Conservation (phyloP, 2,329 filamentous ascomycete genomes). For the Dothidotthia symphoricarpi region DNA sequence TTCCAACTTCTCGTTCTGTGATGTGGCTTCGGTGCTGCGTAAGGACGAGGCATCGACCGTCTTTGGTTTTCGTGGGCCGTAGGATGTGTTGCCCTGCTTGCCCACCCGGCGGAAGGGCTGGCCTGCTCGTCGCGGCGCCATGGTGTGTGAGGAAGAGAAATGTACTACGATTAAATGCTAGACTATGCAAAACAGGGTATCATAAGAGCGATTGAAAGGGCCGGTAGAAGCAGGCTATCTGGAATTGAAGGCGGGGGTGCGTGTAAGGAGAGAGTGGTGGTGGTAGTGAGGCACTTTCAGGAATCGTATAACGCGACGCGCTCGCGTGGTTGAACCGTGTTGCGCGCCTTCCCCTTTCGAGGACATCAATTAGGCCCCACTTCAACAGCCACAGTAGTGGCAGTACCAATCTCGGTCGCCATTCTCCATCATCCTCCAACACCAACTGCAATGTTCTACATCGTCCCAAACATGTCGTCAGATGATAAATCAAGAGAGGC, state of each 20-base stretch:
- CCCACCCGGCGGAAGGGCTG: constrained; percentile 46
- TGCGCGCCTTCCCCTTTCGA: no score
- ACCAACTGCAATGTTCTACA: no score
- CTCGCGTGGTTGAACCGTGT: no score
- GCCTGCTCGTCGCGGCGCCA: constrained; percentile 47
- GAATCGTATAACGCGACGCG: no score
- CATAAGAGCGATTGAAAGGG: constrained; percentile 26
- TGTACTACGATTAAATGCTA: constrained; percentile 23
- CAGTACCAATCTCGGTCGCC: constrained; percentile 53
- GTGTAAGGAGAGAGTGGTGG: constrained; percentile 7
- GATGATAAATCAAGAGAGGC: no score
- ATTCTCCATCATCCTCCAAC: constrained; percentile 51
- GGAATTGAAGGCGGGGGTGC: constrained; percentile 11
- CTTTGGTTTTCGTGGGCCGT: constrained; percentile 61
- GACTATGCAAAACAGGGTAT: constrained; percentile 29
- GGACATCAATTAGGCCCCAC: no score
- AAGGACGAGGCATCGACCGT: constrained; percentile 76
- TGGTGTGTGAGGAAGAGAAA: constrained; percentile 27
- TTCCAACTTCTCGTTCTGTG: constrained; percentile 89
- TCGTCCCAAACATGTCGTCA: no score
- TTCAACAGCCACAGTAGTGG: no score
- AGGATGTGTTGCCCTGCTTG: constrained; percentile 43
- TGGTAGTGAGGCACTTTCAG: constrained; percentile 1
- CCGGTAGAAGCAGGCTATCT: constrained; percentile 17
- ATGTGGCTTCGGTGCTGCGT: constrained; percentile 77